Evolutionary conservation across 305 asterid genomes (phyloP).

Genomic region (Nicotiana rustica): DNA sequence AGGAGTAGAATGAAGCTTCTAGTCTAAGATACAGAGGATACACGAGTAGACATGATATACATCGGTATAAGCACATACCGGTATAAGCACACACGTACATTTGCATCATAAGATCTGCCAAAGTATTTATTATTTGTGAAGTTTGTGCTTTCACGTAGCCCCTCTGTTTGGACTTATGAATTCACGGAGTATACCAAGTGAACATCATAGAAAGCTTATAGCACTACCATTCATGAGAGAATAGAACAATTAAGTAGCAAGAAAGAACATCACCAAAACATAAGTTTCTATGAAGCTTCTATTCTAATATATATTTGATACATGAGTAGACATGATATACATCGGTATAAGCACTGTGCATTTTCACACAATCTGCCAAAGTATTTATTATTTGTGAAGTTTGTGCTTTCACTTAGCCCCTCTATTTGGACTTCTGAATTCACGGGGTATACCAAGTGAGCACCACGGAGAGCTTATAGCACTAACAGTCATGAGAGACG

Average conservation of each 20-base stretch:
- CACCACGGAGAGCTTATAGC: neutral
- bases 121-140: constrained; percentile 24
- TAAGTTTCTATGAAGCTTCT: neutral
- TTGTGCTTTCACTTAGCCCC: neutral
- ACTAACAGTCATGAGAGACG: neutral
- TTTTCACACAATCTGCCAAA: constrained; percentile 8
- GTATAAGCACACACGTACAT: neutral
- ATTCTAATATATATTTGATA: neutral
- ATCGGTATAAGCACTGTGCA: neutral
- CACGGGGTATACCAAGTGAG: constrained; percentile 6
- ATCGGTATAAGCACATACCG: neutral
- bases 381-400: constrained; percentile 25
- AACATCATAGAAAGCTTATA: constrained; percentile 8
- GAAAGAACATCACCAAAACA: neutral
- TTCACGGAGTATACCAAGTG: constrained; percentile 1
- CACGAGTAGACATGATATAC: constrained; percentile 8
- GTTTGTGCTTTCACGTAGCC: neutral
- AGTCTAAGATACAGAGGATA: neutral
- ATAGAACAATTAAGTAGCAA: constrained; percentile 32
- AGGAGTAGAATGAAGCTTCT: constrained; percentile 1
- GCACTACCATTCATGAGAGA: neutral
- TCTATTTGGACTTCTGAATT: constrained; percentile 28
- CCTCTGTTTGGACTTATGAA: constrained; percentile 22
- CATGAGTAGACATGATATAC: constrained; percentile 8
- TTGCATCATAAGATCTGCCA: constrained; percentile 25